Base-by-base conservation (phyloP, 2,329 filamentous ascomycete species). In the Clonostachys rosea region DNA sequence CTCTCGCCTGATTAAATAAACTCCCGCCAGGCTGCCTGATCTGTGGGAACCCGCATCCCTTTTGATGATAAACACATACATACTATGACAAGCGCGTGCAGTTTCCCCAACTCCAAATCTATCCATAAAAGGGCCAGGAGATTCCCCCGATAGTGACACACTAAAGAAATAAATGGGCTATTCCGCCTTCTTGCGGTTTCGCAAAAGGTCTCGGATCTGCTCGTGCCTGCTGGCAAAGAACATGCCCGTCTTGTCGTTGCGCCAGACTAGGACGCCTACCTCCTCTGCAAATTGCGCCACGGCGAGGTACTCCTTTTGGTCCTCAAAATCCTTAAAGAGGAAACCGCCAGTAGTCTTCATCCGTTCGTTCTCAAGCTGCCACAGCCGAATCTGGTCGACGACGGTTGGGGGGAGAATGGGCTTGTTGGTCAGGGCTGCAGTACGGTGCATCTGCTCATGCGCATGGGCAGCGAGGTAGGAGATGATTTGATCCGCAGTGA, bases 281-380 rank as follows among this genome's bases (percentile, higher is more conserved):
- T 95, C 90, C 56, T 92, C 86, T 0, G 94, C 92, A 66, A 96
- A 94, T 49, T 81, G 80, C 5, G 82, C 77, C 11, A 89, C 79
- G 41, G 80, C 83, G 44, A 79, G 73, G 61, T 89, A 94, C 62
- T 91, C 87, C 47, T 78, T 78, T 45, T 76, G 70, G 34, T 76
- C 83, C 40, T 83, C 81, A 60, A 97, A 96, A 52, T 97, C 92
- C 59, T 87, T 86, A 73, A 99, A 95, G 30, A 97, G 65, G 63
- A 90, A 97, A 0, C 94, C 94, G 1, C 78, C 73, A 6, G 84
- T 90, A 2, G 88, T 83, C 64, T 87, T 88, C 81, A 99, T 95
- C 44, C 94, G 81, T 71, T 99, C 94, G 53, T 92, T 91, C 67
- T 99, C 94, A 45, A 97, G 84, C 71, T 99, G 92, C 94, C 94